These are phyloP conservation scores for Colletotrichum phormii DNA, from an alignment of 2,329 filamentous ascomycete species.

Conservation along the genomic window DNA sequence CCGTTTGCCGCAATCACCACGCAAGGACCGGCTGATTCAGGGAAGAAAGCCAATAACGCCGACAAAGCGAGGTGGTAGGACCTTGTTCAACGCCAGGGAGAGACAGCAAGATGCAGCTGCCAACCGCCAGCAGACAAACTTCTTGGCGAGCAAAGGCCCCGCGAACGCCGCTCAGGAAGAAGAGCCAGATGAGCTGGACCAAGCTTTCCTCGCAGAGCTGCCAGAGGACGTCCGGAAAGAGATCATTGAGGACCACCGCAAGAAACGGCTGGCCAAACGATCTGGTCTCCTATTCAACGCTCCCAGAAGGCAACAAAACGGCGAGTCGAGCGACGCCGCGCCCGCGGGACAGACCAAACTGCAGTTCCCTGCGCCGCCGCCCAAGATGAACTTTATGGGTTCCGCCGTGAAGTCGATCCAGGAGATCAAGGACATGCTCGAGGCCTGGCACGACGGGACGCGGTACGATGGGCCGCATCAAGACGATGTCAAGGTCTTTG, in stretches of 20 bases:
- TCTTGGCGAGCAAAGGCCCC: slow-evolving; percentile 60
- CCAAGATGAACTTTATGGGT: slow-evolving; percentile 59
- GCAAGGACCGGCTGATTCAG: slow-evolving; percentile 65
- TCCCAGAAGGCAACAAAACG: slow-evolving; percentile 42
- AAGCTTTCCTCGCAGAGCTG: slow-evolving; percentile 82
- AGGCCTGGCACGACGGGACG: slow-evolving; percentile 81
- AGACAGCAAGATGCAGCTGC: slow-evolving; percentile 66
- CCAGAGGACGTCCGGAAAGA: slow-evolving; percentile 85
- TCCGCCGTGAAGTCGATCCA: slow-evolving; percentile 53
- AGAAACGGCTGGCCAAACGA: slow-evolving; percentile 69
- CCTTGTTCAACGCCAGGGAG: slow-evolving; percentile 58
- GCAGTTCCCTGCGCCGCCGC: slow-evolving; percentile 58
- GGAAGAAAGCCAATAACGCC: slow-evolving; percentile 68
- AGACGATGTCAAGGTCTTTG: slow-evolving; percentile 81
- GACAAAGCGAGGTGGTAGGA: slow-evolving; percentile 70
- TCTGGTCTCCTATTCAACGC: slow-evolving; percentile 61
- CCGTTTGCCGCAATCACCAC: slow-evolving; percentile 61
- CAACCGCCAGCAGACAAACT: slow-evolving; percentile 79
- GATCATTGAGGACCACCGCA: slow-evolving; percentile 79
- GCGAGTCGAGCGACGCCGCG: slow-evolving; percentile 33
- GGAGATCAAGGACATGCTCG: slow-evolving; percentile 80
- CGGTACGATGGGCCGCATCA: slow-evolving; percentile 79
- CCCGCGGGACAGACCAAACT: slow-evolving; percentile 55
- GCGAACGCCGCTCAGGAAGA: slow-evolving; percentile 45
- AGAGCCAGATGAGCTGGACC: slow-evolving; percentile 66